Conservation (phyloP, 306 rosid species). For the Trifolium fragiferum region DNA sequence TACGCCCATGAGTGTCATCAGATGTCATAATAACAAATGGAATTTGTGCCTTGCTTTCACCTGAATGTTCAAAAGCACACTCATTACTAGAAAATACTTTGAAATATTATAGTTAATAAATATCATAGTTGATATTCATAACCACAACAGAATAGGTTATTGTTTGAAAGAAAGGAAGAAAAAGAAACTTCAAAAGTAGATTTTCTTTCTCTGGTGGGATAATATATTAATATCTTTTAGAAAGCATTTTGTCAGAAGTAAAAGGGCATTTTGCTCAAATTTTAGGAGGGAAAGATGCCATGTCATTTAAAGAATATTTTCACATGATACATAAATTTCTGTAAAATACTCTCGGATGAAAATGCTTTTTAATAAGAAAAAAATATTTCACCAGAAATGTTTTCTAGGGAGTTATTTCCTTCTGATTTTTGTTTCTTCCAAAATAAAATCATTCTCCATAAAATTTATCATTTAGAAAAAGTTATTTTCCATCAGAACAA, state of each 20-base stretch:
- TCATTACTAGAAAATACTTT: slow-evolving; percentile 36
- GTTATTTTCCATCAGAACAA: slow-evolving; percentile 21
- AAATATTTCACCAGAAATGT: not conserved
- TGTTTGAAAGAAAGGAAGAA: slow-evolving; percentile 20
- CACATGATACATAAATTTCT: not conserved
- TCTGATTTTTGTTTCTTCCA: not conserved
- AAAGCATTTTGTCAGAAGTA: not conserved
- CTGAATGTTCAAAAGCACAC: slow-evolving; percentile 52
- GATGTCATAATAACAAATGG: slow-evolving; percentile 96
- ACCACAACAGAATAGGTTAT: slow-evolving; percentile 14
- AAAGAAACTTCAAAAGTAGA: not conserved
- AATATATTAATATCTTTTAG: slow-evolving; percentile 8
- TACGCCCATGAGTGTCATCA: slow-evolving; percentile 89
- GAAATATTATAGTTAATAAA: slow-evolving; percentile 20
- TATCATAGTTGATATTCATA: not conserved
- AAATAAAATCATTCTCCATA: slow-evolving; percentile 19
- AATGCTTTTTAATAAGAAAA: not conserved
- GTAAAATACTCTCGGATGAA: not conserved
- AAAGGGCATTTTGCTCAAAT: slow-evolving; percentile 14
- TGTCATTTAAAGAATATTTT: slow-evolving; percentile 1
- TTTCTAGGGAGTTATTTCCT: slow-evolving; percentile 19
- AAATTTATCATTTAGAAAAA: not conserved
- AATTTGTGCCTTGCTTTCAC: slow-evolving; percentile 55
- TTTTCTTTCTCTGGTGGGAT: slow-evolving; percentile 10
- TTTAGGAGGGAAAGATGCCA: not conserved